These are phyloP conservation scores for Leccinum subtestaceum DNA, from an alignment of 768 basidiomycete genomes.

Conservation along the genomic window DNA sequence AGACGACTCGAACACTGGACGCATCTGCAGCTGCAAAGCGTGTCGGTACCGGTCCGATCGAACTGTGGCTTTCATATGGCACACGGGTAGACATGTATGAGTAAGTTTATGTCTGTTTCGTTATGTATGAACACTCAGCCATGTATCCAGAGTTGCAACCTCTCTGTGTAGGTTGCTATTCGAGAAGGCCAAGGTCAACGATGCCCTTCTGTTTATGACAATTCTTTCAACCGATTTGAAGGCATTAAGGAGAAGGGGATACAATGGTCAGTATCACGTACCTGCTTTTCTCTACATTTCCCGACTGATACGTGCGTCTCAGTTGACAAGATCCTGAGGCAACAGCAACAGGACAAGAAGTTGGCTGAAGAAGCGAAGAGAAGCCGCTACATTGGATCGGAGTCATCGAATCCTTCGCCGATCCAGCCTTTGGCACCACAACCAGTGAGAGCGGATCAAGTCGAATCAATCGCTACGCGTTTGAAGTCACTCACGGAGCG, in stretches of 20 bases:
- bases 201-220: slow-evolving; percentile 87
- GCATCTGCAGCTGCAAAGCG: slow-evolving; percentile 70
- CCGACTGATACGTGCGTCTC: slow-evolving; percentile 1
- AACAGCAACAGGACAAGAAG: slow-evolving; percentile 68
- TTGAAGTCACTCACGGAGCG: slow-evolving; percentile 21
- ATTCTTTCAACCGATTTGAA: slow-evolving; percentile 89
- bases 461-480: slow-evolving; percentile 6
- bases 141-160: slow-evolving; percentile 65
- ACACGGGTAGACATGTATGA: slow-evolving; percentile 88
- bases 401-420: slow-evolving; percentile 8
- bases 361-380: slow-evolving; percentile 46
- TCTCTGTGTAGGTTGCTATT: slow-evolving; percentile 81
- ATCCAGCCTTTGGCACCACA: slow-evolving; percentile 17
- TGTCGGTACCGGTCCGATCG: slow-evolving; percentile 56
- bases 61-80: slow-evolving; percentile 75
- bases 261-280: slow-evolving; percentile 57
- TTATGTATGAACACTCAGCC: not conserved
- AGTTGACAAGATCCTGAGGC: slow-evolving; percentile 91
- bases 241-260: slow-evolving; percentile 78
- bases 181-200: slow-evolving; percentile 75
- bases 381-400: slow-evolving; percentile 23
- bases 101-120: slow-evolving; percentile 45
- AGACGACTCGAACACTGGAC: slow-evolving; percentile 55
- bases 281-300: slow-evolving; percentile 3
- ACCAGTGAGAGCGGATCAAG: slow-evolving; percentile 4